Percentiles rank a stretch among this genome's conserved stretches.
phyloP scores from a whole-genome alignment of 2,329 filamentous ascomycete species.

The Colletotrichum caudatum region DNA sequence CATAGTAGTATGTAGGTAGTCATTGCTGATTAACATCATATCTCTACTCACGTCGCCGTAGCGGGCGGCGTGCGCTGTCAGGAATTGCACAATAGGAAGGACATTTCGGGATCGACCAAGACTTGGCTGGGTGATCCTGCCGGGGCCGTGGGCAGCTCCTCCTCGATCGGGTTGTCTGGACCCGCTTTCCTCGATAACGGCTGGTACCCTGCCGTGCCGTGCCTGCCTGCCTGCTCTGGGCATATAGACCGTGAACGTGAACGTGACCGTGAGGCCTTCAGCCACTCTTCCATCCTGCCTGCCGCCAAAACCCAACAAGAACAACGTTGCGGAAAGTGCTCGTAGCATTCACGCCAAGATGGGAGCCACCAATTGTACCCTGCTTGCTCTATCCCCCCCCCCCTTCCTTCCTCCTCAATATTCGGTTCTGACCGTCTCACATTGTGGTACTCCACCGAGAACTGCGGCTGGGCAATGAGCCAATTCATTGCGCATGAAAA shows the following conservation, averaged over 20 bases:
- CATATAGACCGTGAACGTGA: neutral
- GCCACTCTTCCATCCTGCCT: neutral
- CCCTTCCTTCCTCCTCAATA: neutral
- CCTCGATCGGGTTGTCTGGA: conserved; percentile 25
- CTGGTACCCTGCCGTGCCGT: conserved; percentile 1
- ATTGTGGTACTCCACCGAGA: neutral
- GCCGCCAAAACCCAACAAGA: neutral
- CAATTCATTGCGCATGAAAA: conserved; percentile 23
- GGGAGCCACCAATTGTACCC: neutral
- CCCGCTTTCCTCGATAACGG: conserved; percentile 27
- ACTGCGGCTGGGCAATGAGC: conserved; percentile 4
- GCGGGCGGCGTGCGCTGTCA: conserved; percentile 19
- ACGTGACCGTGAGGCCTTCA: neutral
- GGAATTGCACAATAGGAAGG: conserved; percentile 35
- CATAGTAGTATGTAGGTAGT: neutral
- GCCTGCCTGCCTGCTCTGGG: conserved; percentile 9
- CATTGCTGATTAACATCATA: conserved; percentile 7
- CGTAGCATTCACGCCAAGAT: neutral
- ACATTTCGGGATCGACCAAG: conserved; percentile 24
- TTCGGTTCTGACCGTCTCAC: neutral
- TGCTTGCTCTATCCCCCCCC: neutral
- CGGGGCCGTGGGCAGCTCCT: conserved; percentile 26
- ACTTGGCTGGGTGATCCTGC: conserved; percentile 14
- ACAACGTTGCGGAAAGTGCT: neutral
- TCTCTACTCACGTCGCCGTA: neutral